Percentiles rank a stretch among this genome's conserved stretches.
phyloP scores from a whole-genome alignment of 768 basidiomycete species.

The Chalciporus piperatus region DNA sequence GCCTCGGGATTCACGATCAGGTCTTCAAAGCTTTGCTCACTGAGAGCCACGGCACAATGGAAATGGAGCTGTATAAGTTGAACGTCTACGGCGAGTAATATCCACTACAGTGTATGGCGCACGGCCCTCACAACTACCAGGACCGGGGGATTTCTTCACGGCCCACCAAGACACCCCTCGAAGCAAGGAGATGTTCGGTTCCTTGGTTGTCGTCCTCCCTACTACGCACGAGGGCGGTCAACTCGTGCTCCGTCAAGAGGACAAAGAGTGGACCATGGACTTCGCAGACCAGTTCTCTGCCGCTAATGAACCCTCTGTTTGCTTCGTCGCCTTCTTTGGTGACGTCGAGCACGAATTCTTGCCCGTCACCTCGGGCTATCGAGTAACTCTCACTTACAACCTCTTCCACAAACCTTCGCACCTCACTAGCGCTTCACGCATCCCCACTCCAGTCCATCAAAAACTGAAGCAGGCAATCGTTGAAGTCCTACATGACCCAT shows the following conservation, averaged over 20 bases:
- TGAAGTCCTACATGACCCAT: conserved; percentile 22
- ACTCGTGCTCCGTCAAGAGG: no score
- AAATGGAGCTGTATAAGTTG: conserved; percentile 41
- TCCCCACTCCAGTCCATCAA: conserved; percentile 1
- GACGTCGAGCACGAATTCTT: conserved; percentile 46
- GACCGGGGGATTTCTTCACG: conserved; percentile 45
- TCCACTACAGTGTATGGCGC: no score
- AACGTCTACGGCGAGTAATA: conserved; percentile 41
- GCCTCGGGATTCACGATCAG: conserved; percentile 26
- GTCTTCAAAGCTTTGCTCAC: conserved; percentile 19
- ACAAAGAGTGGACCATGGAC: conserved; percentile 37
- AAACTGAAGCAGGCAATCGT: neutral
- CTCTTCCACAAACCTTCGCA: conserved; percentile 14
- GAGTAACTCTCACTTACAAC: conserved; percentile 45
- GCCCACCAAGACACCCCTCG: conserved; percentile 48
- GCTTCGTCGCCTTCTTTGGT: conserved; percentile 40
- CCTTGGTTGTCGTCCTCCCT: conserved; percentile 48
- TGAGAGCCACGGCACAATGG: conserved; percentile 25
- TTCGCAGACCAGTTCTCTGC: conserved; percentile 22
- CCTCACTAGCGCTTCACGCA: neutral
- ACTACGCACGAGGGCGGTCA: conserved; percentile 44
- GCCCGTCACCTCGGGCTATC: conserved; percentile 38
- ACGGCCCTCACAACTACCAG: neutral
- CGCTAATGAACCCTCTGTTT: conserved; percentile 13
- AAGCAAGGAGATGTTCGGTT: conserved; percentile 45